phyloP scores from a whole-genome alignment of 2,329 filamentous ascomycete species.

The Dichotomopilus funicola region DNA sequence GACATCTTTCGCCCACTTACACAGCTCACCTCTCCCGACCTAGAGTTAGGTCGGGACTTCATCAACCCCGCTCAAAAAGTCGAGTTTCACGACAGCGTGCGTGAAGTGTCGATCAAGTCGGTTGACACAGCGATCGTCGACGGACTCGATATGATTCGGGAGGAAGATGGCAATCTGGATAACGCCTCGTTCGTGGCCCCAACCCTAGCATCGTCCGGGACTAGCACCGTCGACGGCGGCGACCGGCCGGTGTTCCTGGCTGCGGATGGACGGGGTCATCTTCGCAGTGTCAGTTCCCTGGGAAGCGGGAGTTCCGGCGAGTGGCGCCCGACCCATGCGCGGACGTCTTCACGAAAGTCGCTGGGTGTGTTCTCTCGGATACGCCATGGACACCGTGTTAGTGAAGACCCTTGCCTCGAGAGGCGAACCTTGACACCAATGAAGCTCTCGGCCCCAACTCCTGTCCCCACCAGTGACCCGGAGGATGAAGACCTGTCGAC shows the following conservation, averaged over 20 bases:
- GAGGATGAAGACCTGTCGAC: neutral
- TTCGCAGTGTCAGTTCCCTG: constrained; percentile 15
- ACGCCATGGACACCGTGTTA: constrained; percentile 7
- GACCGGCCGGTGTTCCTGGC: neutral
- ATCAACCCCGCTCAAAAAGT: neutral
- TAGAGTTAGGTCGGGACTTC: constrained; percentile 10
- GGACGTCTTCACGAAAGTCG: constrained; percentile 1
- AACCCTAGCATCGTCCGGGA: constrained; percentile 10
- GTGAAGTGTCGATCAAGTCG: constrained; percentile 10
- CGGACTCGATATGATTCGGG: constrained; percentile 15
- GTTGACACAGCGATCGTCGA: constrained; percentile 4
- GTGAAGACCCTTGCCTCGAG: constrained; percentile 18
- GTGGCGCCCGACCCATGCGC: constrained; percentile 8
- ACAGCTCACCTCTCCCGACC: constrained; percentile 1
- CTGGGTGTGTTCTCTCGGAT: constrained; percentile 16
- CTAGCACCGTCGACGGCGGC: constrained; percentile 1
- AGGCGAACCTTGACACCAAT: constrained; percentile 19
- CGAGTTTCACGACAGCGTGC: neutral
- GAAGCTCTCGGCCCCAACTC: constrained; percentile 8
- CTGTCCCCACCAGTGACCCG: neutral
- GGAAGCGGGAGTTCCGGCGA: constrained; percentile 16
- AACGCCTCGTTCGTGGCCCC: constrained; percentile 14
- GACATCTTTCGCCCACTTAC: constrained; percentile 17
- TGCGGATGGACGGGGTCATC: neutral
- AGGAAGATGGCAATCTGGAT: constrained; percentile 7